A percentile compares a stretch with the other conserved stretches of the same genome.
Evolutionary conservation across 192 early-diverging fungal species (phyloP).

Genomic region (Rhizophlyctis rosea): DNA sequence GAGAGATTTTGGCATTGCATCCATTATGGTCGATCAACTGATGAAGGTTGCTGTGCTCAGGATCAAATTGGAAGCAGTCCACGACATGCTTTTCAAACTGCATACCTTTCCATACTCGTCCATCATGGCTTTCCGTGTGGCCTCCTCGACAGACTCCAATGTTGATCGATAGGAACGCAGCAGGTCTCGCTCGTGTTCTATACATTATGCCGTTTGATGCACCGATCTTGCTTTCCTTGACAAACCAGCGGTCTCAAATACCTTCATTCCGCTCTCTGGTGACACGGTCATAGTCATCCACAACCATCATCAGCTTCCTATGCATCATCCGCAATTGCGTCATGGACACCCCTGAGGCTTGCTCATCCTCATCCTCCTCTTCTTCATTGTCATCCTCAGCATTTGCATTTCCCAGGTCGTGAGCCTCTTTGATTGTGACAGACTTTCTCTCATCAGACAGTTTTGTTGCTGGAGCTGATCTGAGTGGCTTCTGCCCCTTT

Average conservation of each 20-base stretch:
- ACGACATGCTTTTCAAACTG: not conserved
- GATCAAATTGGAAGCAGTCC: not conserved
- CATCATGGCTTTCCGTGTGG: slow-evolving; percentile 19
- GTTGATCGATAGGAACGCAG: slow-evolving; percentile 22
- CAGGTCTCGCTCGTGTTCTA: slow-evolving; percentile 21
- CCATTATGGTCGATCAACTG: slow-evolving; percentile 29
- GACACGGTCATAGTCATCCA: slow-evolving; percentile 35
- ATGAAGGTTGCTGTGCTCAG: not conserved
- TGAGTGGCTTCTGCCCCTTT: not conserved
- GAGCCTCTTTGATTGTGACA: no score
- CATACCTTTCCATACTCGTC: slow-evolving; percentile 33
- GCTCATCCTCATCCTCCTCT: no score
- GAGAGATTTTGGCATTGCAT: slow-evolving; percentile 22
- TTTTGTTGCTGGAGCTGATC: not conserved
- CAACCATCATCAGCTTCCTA: slow-evolving; percentile 15
- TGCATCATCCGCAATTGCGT: slow-evolving; percentile 36
- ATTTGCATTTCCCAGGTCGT: slow-evolving; percentile 12
- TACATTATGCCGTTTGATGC: no score
- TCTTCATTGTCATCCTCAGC: slow-evolving; percentile 4
- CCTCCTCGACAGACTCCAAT: slow-evolving; percentile 26
- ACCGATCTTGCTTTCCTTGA: no score
- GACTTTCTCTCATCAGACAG: slow-evolving; percentile 5
- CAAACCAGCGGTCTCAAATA: slow-evolving; percentile 3
- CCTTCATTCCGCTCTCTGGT: slow-evolving; percentile 4
- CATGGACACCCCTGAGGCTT: slow-evolving; percentile 31